These are phyloP conservation scores for Agaricus sinodeliciosus DNA, from an alignment of 768 basidiomycete genomes.

Conservation along the genomic window DNA sequence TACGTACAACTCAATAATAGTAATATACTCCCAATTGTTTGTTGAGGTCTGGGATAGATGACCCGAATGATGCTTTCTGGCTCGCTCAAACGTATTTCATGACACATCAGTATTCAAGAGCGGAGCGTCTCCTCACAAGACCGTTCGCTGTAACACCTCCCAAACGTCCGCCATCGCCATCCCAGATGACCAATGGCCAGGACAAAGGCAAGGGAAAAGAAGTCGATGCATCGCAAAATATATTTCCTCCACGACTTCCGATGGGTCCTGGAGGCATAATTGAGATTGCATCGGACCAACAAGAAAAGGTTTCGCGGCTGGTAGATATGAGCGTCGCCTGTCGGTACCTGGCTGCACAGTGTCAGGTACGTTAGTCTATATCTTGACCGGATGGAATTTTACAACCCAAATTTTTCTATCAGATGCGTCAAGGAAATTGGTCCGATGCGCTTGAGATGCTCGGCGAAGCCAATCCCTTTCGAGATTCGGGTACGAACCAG, in stretches of 20 bases:
- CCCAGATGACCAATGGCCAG: conserved; percentile 37
- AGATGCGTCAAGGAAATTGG: conserved; percentile 89
- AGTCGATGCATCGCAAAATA: conserved; percentile 23
- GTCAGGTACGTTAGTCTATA: conserved; percentile 50
- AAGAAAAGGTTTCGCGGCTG: conserved; percentile 64
- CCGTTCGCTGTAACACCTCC: conserved; percentile 61
- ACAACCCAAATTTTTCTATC: conserved; percentile 9
- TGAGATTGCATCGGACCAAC: conserved; percentile 57
- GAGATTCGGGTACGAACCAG: conserved; percentile 46
- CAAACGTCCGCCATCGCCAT: conserved; percentile 26
- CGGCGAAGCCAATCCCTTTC: conserved; percentile 88
- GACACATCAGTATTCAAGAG: conserved; percentile 91
- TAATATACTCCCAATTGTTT: not conserved
- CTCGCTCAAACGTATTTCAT: conserved; percentile 96
- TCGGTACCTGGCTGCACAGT: conserved; percentile 94
- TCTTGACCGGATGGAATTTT: not conserved
- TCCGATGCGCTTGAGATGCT: conserved; percentile 87
- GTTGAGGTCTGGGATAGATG: conserved; percentile 41
- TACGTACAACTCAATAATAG: conserved; percentile 30
- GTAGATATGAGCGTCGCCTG: conserved; percentile 96
- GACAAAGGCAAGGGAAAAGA: conserved; percentile 61
- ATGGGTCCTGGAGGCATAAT: conserved; percentile 68
- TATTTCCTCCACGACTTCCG: conserved; percentile 39
- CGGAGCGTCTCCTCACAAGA: conserved; percentile 85
- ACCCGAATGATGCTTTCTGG: conserved; percentile 99